Percentiles rank a stretch among this genome's conserved stretches.
These are phyloP conservation scores for Hypsizygus marmoreus DNA, from an alignment of 768 basidiomycete species.

Conservation along the genomic window DNA sequence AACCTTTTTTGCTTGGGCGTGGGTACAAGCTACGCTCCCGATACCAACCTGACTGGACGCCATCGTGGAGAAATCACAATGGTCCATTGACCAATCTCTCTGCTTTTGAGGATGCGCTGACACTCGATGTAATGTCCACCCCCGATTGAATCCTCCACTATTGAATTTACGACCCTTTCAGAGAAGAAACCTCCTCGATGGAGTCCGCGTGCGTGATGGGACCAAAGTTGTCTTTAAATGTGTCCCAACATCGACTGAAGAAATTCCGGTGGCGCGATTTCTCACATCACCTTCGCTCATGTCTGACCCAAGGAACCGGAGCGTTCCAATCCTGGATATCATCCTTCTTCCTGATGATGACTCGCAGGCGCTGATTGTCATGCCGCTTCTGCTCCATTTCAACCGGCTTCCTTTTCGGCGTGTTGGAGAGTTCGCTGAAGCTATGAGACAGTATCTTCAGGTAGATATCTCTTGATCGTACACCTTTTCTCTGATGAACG, in stretches of 20 bases:
- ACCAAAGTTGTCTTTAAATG: constrained; percentile 15
- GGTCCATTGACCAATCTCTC: not conserved
- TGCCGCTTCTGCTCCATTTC: constrained; percentile 10
- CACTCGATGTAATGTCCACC: not conserved
- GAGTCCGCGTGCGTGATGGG: constrained; percentile 4
- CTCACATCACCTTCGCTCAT: not conserved
- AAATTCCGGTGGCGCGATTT: constrained; percentile 3
- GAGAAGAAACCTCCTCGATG: constrained; percentile 9
- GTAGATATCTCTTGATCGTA: not conserved
- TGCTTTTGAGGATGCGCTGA: not conserved
- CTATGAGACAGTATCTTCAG: constrained; percentile 12
- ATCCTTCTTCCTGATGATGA: constrained; percentile 12
- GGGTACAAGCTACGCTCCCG: constrained; percentile 15
- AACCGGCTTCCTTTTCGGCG: constrained; percentile 9
- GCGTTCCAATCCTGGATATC: constrained; percentile 15
- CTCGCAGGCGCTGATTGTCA: constrained; percentile 9
- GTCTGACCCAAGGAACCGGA: constrained; percentile 9
- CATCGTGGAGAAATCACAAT: constrained; percentile 1
- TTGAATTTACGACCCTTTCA: not conserved
- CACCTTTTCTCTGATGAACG: not conserved
- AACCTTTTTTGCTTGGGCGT: constrained; percentile 1
- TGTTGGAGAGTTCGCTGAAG: constrained; percentile 14
- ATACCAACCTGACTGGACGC: constrained; percentile 10
- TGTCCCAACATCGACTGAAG: constrained; percentile 8
- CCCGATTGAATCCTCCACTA: not conserved